Evolutionary conservation across 495 filamentous ascomycete genomes (phyloP), one percentile per base, ranked within the genome.

Genomic region (Daldinia caldariorum): DNA sequence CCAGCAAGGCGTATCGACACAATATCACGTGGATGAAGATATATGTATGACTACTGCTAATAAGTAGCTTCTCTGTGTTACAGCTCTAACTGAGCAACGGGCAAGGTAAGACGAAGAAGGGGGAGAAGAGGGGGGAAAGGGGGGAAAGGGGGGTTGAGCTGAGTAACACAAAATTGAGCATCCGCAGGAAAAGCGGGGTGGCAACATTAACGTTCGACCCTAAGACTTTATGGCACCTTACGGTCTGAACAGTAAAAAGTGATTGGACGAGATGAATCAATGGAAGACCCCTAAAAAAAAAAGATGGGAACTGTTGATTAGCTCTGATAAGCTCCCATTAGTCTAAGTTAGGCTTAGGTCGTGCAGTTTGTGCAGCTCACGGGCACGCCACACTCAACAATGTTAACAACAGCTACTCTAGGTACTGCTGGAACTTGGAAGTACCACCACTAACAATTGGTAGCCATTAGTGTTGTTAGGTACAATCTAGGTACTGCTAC

Each of bases 251-350:
- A 13, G 53, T 41, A 51, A 67, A 31, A 51, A 58, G 3, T 65
- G 70, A 68, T 68, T 72, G 70, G 69, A 64, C 59, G 54, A 59
- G 31, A 18, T 56, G 41, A 12, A 60, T 54, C 70, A 72, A 72
- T 67, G 53, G 43, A 45, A 47, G 50, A 61, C 69, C 60, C 55
- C 49, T 18, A 34, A 54, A 63, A 66, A 58, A 26, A 26, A 26
- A 26, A 26, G 26, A 26, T 26, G 3, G n/a, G n/a, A 26, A 53
- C 38, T 6, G 9, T 58, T 22, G 26, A 56, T 56, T 22, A 56
- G 16, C 41, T 45, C 41, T 45, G 41, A 45, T 45, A 18, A 47
- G 29, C 22, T 32, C 37, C 37, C 20, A 70, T 70, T 57, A 66
- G 22, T 66, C 61, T 35, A 13, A 47, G 39, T 50, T 64, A 14